Base-by-base conservation (phyloP, 1,284 basidiomycete genomes). In the Blastosporella zonata region DNA sequence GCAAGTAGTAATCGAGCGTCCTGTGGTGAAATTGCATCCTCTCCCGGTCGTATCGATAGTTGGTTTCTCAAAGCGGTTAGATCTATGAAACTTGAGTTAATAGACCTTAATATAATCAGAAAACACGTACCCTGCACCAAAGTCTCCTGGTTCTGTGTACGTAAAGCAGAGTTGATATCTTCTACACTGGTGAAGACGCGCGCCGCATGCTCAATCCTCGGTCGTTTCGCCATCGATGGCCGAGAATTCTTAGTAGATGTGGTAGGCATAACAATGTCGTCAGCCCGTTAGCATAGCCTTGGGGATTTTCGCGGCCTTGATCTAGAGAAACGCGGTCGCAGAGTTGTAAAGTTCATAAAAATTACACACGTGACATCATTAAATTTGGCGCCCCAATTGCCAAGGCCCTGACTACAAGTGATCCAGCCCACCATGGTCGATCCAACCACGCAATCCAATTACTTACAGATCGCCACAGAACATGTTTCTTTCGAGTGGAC, bases 401-500 rank as follows among this genome's bases (percentile, higher is more conserved):
- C 9, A n/a, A 38, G 21, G 20, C 22, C 37, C 10, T 7, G 23
- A 22, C 37, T 21, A 6, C n/a, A 20, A 12, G 35, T 36, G 5
- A 20, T 9, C 25, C 25, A 27, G 2, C 15, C 8, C 21, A 15
- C 25, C 10, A 58, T 57, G 58, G n/a, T 43, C 20, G 91, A 94
- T 66, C 84, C 83, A 8, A 82, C 87, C 0, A 87, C 87, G 0
- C 85, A 93, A 62, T 79, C 90, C 29, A 95, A 95, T 70, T 93
- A 90, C 68, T 64, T 71, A 5, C 71, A 87, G 43, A 77, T 93
- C 57, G 68, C 73, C 1, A 84, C 87, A 1, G 74, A 78, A 37
- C 82, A 92, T 65, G 70, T 93, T 20, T 69, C 79, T 38, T 81
- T 98, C 51, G 81, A 90, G 57, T 97, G 94, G 95, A 68, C 61